These are phyloP conservation scores for Diospyros kaki DNA, from an alignment of 148 eudicot species.

Conservation along the genomic window DNA sequence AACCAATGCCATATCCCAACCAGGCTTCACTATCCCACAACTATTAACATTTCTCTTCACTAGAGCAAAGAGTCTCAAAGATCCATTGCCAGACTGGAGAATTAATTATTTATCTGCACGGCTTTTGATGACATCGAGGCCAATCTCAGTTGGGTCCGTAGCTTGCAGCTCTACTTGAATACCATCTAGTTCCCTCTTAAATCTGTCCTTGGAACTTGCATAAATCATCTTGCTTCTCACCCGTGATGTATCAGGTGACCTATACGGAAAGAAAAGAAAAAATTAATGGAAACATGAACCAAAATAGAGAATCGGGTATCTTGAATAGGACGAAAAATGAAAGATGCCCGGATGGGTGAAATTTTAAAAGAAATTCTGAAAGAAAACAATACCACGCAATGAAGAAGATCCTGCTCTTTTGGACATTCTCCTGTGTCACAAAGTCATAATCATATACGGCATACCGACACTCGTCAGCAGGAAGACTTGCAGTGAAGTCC, in stretches of 20 bases:
- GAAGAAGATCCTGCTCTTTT: conserved; percentile 90
- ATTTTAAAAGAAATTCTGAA: not conserved
- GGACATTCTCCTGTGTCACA: conserved; percentile 73
- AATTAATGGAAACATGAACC: not conserved
- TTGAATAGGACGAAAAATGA: not conserved
- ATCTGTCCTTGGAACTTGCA: conserved; percentile 83
- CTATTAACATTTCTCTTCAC: conserved; percentile 34
- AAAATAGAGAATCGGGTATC: not conserved
- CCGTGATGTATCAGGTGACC: conserved; percentile 76
- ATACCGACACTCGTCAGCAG: conserved; percentile 79
- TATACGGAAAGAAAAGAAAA: conserved; percentile 15
- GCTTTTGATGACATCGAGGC: conserved; percentile 76
- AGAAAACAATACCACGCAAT: conserved; percentile 66
- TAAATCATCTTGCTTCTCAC: conserved; percentile 93
- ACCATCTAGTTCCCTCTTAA: conserved; percentile 87
- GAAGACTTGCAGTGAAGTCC: conserved; percentile 64
- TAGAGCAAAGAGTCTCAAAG: conserved; percentile 6
- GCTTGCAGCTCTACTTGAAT: conserved; percentile 94
- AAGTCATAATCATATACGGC: conserved; percentile 82
- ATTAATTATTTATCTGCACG: conserved; percentile 47
- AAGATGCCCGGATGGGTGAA: not conserved
- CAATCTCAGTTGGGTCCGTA: conserved; percentile 89
- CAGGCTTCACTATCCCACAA: conserved; percentile 22
- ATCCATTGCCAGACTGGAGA: conserved; percentile 8
- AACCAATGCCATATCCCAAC: conserved; percentile 27